phyloP scores from a whole-genome alignment of 129 eudicot species.

The Ambrosia trifida region DNA sequence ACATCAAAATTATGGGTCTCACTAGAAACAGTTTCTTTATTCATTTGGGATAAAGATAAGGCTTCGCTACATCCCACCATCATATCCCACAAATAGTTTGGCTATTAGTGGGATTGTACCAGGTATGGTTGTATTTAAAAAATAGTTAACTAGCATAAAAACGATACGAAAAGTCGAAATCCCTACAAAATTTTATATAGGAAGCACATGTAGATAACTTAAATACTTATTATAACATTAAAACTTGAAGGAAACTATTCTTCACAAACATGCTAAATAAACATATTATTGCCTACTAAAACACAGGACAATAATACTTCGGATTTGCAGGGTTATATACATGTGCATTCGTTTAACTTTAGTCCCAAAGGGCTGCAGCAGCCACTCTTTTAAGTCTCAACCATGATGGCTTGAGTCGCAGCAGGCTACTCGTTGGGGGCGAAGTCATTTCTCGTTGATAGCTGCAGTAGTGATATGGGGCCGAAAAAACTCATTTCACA shows the following conservation, averaged over 20 bases:
- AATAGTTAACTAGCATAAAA: neutral
- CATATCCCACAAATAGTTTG: too few relatives aligned
- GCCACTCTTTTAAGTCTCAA: slow-evolving; percentile 20
- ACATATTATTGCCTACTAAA: slow-evolving; percentile 42
- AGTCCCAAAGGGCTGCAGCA: slow-evolving; percentile 32
- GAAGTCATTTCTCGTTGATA: neutral
- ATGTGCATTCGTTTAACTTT: slow-evolving; percentile 24
- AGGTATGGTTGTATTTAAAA: neutral
- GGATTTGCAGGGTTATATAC: slow-evolving; percentile 29
- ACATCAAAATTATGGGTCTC: too few relatives aligned
- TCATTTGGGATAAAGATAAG: too few relatives aligned
- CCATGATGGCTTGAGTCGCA: neutral
- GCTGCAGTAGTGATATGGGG: neutral
- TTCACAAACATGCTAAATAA: neutral
- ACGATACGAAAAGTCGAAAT: neutral
- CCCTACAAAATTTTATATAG: neutral
- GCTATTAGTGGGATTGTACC: too few relatives aligned
- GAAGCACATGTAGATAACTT: neutral
- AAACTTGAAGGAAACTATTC: neutral
- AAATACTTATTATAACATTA: neutral
- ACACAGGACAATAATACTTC: slow-evolving; percentile 37
- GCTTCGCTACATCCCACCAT: too few relatives aligned
- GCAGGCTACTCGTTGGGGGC: neutral
- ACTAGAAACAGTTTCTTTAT: too few relatives aligned
- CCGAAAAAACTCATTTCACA: slow-evolving; percentile 52